Percentiles rank a stretch among this genome's conserved stretches.
Evolutionary conservation across 202 grass and related monocot species (phyloP).

Genomic region (Setaria italica): DNA sequence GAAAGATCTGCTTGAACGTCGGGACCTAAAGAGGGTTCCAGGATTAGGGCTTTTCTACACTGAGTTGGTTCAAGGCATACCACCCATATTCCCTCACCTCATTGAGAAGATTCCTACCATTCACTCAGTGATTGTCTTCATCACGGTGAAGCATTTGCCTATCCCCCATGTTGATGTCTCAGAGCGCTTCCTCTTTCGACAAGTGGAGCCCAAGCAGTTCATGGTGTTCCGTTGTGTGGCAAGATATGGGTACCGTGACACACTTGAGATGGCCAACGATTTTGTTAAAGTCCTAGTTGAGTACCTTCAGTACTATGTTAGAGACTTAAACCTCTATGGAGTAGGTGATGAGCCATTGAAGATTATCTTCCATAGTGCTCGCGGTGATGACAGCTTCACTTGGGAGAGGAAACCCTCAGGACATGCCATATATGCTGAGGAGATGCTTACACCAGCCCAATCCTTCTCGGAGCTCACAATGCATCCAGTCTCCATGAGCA

Average conservation of each 20-base stretch:
- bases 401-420: slow-evolving; percentile 35
- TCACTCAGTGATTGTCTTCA: slow-evolving; percentile 60
- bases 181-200: slow-evolving; percentile 67
- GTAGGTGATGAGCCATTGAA: slow-evolving; percentile 22
- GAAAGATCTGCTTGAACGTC: slow-evolving; percentile 21
- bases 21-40: slow-evolving; percentile 48
- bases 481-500: slow-evolving; percentile 53
- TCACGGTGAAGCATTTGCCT: slow-evolving; percentile 58
- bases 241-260: slow-evolving; percentile 63
- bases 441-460: slow-evolving; percentile 56
- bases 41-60: slow-evolving; percentile 63
- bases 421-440: slow-evolving; percentile 46
- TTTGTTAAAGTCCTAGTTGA: slow-evolving; percentile 60
- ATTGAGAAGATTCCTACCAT: slow-evolving; percentile 66
- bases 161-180: slow-evolving; percentile 47
- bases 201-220: slow-evolving; percentile 50
- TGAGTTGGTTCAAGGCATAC: slow-evolving; percentile 67
- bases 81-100: slow-evolving; percentile 64
- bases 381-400: slow-evolving; percentile 43
- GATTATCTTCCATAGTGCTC: slow-evolving; percentile 45
- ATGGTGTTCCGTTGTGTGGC: slow-evolving; percentile 68
- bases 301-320: slow-evolving; percentile 59
- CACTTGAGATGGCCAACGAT: slow-evolving; percentile 43
- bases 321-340: slow-evolving; percentile 46
- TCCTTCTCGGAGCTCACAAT: slow-evolving; percentile 58